Percentiles rank a stretch among this genome's conserved stretches.
These are phyloP conservation scores for Phytophthora citrophthora DNA, from an alignment of 352 stramenopile genomes.

Conservation along the genomic window DNA sequence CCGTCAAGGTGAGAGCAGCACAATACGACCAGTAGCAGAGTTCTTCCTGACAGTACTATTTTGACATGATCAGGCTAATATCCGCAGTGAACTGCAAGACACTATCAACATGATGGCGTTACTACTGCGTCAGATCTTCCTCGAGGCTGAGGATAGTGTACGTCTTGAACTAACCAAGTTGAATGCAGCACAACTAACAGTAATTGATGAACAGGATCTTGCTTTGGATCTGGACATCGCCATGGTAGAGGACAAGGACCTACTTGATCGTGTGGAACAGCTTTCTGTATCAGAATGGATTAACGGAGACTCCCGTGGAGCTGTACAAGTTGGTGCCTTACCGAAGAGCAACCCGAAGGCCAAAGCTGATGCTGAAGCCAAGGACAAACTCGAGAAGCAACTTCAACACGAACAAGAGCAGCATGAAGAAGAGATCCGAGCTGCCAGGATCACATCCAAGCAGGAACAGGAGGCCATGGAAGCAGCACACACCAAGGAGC, in stretches of 20 bases:
- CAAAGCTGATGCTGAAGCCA: conserved; percentile 14
- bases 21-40: not conserved
- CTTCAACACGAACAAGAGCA: conserved; percentile 50
- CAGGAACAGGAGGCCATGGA: conserved; percentile 57
- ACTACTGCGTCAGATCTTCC: conserved; percentile 81
- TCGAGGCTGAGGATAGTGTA: conserved; percentile 72
- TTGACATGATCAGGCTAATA: conserved; percentile 49
- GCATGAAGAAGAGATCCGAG: conserved; percentile 69
- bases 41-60: not conserved
- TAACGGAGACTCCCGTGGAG: conserved; percentile 39
- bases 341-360: conserved; percentile 37
- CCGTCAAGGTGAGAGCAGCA: conserved; percentile 64
- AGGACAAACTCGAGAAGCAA: conserved; percentile 36
- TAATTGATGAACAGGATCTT: conserved; percentile 44
- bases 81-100: conserved; percentile 80
- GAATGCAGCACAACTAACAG: not conserved
- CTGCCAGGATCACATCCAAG: conserved; percentile 52
- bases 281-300: conserved; percentile 79
- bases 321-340: conserved; percentile 27
- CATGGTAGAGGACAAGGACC: conserved; percentile 73
- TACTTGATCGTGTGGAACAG: conserved; percentile 80
- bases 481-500: conserved; percentile 55
- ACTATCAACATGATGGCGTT: conserved; percentile 90
- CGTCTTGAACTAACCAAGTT: not conserved
- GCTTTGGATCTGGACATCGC: conserved; percentile 75